A percentile compares a stretch with the other conserved stretches of the same genome.
phyloP scores from a whole-genome alignment of 768 basidiomycete genomes.

The Aureoboletus auriporus region DNA sequence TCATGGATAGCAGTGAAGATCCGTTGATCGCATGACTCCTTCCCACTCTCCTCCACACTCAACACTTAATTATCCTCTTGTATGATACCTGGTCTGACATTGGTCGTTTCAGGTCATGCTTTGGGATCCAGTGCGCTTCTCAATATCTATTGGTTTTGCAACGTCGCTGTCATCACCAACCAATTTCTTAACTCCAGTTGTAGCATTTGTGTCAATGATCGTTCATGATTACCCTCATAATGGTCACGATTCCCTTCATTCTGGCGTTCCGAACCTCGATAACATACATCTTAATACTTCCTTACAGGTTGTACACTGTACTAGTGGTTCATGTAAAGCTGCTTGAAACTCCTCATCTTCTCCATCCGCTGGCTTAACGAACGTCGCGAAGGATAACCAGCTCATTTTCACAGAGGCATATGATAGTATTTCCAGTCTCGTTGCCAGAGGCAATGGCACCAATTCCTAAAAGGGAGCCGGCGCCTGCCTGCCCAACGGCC shows the following conservation, averaged over 20 bases:
- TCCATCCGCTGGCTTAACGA: slow-evolving; percentile 13
- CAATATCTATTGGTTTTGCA: slow-evolving; percentile 32
- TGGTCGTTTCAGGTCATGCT: slow-evolving; percentile 12
- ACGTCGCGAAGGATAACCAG: slow-evolving; percentile 55
- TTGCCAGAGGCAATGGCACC: slow-evolving; percentile 40
- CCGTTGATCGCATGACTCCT: slow-evolving; percentile 38
- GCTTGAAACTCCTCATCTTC: slow-evolving; percentile 14
- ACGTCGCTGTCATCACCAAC: slow-evolving; percentile 25
- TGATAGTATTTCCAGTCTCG: slow-evolving; percentile 38
- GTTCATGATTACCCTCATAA: slow-evolving; percentile 34
- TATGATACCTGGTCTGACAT: slow-evolving; percentile 6
- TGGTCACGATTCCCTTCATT: slow-evolving; percentile 29
- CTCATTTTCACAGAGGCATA: slow-evolving; percentile 76
- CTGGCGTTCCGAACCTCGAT: slow-evolving; percentile 23
- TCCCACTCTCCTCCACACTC: neutral
- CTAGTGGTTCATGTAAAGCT: slow-evolving; percentile 23
- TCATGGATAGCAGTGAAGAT: slow-evolving; percentile 63
- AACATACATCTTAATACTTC: slow-evolving; percentile 36
- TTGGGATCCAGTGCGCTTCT: slow-evolving; percentile 21
- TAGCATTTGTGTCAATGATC: slow-evolving; percentile 32
- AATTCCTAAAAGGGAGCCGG: slow-evolving; percentile 78
- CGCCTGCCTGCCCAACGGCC: slow-evolving; percentile 62
- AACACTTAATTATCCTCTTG: slow-evolving; percentile 6
- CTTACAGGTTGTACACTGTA: slow-evolving; percentile 32
- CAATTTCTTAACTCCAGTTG: slow-evolving; percentile 24